Evolutionary conservation across 2,329 filamentous ascomycete genomes (phyloP).

Genomic region (Curvularia hawaiiensis): DNA sequence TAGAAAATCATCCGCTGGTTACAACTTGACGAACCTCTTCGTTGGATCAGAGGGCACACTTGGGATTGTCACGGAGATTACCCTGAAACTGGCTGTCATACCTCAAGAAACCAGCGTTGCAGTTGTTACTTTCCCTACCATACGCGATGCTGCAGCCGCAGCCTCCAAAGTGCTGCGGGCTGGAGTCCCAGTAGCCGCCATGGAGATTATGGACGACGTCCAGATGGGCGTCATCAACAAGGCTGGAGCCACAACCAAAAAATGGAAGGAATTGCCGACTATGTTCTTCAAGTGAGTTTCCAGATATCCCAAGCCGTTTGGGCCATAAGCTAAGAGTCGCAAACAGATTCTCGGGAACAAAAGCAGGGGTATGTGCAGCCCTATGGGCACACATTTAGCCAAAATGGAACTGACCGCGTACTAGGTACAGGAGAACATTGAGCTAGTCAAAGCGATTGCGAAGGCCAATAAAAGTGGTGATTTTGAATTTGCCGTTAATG

Average conservation of each 20-base stretch:
- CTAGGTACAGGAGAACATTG: slow-evolving; percentile 74
- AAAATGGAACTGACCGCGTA: slow-evolving; percentile 37
- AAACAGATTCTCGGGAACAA: slow-evolving; percentile 71
- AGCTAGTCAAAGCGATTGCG: slow-evolving; percentile 70
- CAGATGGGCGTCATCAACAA: slow-evolving; percentile 85
- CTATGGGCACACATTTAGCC: slow-evolving; percentile 20
- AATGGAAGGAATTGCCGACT: slow-evolving; percentile 77
- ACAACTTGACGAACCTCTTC: slow-evolving; percentile 81
- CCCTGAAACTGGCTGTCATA: slow-evolving; percentile 77
- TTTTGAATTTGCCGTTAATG: slow-evolving; percentile 62
- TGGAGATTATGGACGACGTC: slow-evolving; percentile 89
- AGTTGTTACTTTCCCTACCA: slow-evolving; percentile 78
- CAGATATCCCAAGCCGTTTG: slow-evolving; percentile 4
- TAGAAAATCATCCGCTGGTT: slow-evolving; percentile 78
- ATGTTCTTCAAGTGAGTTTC: slow-evolving; percentile 75
- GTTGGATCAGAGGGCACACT: slow-evolving; percentile 83
- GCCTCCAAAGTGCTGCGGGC: slow-evolving; percentile 77
- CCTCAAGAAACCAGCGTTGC: slow-evolving; percentile 79
- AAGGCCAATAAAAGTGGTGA: slow-evolving; percentile 61
- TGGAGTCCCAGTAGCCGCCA: slow-evolving; percentile 73
- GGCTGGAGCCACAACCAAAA: slow-evolving; percentile 70
- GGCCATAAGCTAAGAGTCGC: slow-evolving; percentile 29
- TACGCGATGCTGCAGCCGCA: slow-evolving; percentile 75
- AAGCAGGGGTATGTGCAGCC: slow-evolving; percentile 57
- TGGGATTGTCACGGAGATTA: slow-evolving; percentile 81